These are phyloP conservation scores for Pittosporum tobira DNA, from an alignment of 129 eudicot genomes.

Conservation along the genomic window DNA sequence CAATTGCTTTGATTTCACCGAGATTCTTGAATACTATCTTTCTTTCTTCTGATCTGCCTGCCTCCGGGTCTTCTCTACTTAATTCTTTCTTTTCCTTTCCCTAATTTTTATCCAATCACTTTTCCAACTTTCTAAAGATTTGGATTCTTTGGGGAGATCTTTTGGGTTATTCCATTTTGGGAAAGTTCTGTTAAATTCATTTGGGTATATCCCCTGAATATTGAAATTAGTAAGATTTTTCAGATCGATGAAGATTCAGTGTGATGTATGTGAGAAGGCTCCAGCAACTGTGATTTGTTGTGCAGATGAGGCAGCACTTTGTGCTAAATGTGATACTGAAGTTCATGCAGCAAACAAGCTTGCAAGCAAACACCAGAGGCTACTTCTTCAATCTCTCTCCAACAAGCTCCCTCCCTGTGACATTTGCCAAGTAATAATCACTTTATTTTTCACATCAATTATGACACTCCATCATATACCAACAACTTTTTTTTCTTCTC, in stretches of 20 bases:
- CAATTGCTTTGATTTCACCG: no score
- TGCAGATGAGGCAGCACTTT: slow-evolving; percentile 97
- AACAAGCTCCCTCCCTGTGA: slow-evolving; percentile 95
- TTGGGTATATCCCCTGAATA: slow-evolving; percentile 13
- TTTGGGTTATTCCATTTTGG: no score
- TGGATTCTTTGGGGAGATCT: neutral
- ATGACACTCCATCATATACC: no score
- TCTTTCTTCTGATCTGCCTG: no score
- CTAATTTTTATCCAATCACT: slow-evolving; percentile 6
- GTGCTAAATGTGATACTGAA: slow-evolving; percentile 75
- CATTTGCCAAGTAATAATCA: slow-evolving; percentile 67
- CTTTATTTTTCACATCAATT: neutral
- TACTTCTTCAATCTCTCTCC: slow-evolving; percentile 53
- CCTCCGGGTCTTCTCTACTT: no score
- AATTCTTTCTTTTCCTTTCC: no score
- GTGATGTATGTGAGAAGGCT: slow-evolving; percentile 96
- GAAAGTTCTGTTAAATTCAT: no score
- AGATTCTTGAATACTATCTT: no score
- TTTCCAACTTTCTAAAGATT: neutral
- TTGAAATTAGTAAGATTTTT: neutral
- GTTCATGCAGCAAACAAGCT: slow-evolving; percentile 96
- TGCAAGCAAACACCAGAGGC: slow-evolving; percentile 93
- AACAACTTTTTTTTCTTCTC: no score
- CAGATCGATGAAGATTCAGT: slow-evolving; percentile 76
- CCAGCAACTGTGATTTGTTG: slow-evolving; percentile 92